A percentile compares a stretch with the other conserved stretches of the same genome.
Conservation (phyloP, 2,329 filamentous ascomycete genomes). For the Fusarium domesticum region DNA sequence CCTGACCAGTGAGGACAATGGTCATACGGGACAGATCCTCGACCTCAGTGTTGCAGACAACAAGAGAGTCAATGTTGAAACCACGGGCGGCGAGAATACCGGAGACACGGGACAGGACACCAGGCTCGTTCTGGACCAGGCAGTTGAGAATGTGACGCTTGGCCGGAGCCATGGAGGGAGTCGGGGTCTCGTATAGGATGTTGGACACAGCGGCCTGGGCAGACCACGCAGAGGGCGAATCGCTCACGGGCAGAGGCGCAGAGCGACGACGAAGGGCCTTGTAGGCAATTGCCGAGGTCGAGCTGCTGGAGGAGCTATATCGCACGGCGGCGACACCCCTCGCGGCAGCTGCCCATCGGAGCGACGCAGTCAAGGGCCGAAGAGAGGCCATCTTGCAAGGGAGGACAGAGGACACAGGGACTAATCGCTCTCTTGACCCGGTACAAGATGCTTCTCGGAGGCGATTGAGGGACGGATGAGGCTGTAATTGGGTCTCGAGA, state of each 20-base stretch:
- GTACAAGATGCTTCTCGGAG: constrained; percentile 27
- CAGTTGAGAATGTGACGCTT: constrained; percentile 98
- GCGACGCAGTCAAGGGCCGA: constrained; percentile 41
- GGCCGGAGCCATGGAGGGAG: constrained; percentile 75
- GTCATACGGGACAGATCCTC: constrained; percentile 98
- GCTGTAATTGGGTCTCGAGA: constrained; percentile 15
- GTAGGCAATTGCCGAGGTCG: constrained; percentile 92
- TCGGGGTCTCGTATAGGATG: constrained; percentile 97
- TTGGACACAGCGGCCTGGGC: constrained; percentile 94
- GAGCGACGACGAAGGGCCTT: constrained; percentile 93
- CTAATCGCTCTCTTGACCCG: constrained; percentile 18
- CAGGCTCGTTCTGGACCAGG: constrained; percentile 97
- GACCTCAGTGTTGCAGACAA: constrained; percentile 97
- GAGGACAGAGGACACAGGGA: constrained; percentile 19
- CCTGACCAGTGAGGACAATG: constrained; percentile 92
- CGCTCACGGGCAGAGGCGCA: constrained; percentile 75
- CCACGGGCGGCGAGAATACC: constrained; percentile 93
- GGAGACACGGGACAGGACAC: constrained; percentile 92
- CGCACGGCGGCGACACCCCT: constrained; percentile 34
- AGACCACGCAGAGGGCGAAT: constrained; percentile 75
- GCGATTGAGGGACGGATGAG: constrained; percentile 20
- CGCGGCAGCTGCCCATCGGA: constrained; percentile 36
- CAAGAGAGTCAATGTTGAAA: constrained; percentile 98
- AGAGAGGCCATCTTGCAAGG: constrained; percentile 44
- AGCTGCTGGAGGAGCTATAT: constrained; percentile 48